Evolutionary conservation across 2,329 filamentous ascomycete genomes (phyloP).

Genomic region (Zasmidium angulare): DNA sequence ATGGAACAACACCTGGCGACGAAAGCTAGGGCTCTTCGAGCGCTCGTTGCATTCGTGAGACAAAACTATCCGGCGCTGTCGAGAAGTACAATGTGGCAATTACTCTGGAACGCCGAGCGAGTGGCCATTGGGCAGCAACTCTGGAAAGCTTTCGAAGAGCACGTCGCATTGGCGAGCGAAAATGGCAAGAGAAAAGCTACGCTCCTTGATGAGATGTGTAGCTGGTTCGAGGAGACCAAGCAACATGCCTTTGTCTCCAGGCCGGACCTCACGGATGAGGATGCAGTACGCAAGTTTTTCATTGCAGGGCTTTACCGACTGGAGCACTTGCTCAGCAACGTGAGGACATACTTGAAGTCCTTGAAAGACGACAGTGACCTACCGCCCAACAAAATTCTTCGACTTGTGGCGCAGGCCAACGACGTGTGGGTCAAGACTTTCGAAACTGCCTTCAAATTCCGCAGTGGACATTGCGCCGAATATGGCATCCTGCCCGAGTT

Average conservation of each 20-base stretch:
- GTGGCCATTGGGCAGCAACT: conserved; percentile 75
- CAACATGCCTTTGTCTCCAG: conserved; percentile 70
- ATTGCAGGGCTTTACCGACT: conserved; percentile 44
- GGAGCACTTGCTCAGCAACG: conserved; percentile 26
- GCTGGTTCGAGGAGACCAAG: conserved; percentile 74
- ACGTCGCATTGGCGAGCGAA: conserved; percentile 47
- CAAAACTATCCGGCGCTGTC: conserved; percentile 65
- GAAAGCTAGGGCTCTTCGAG: conserved; percentile 70
- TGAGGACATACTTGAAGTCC: conserved; percentile 21
- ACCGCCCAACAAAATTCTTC: conserved; percentile 45
- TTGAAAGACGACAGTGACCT: conserved; percentile 20
- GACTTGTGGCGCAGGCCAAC: conserved; percentile 64
- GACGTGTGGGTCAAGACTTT: conserved; percentile 69
- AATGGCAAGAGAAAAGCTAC: conserved; percentile 64
- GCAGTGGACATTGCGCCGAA: conserved; percentile 63
- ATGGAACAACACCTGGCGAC: conserved; percentile 77
- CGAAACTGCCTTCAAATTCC: conserved; percentile 67
- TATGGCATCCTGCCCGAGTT: conserved; percentile 73
- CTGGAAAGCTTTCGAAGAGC: conserved; percentile 77
- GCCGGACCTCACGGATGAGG: conserved; percentile 66
- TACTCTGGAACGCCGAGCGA: conserved; percentile 90
- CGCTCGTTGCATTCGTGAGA: conserved; percentile 70
- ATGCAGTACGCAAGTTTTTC: conserved; percentile 84
- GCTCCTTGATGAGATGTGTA: conserved; percentile 71
- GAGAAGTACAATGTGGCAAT: conserved; percentile 68